These are phyloP conservation scores for Starmerella stigmatis DNA, from an alignment of 805 yeast genomes.

Conservation along the genomic window DNA sequence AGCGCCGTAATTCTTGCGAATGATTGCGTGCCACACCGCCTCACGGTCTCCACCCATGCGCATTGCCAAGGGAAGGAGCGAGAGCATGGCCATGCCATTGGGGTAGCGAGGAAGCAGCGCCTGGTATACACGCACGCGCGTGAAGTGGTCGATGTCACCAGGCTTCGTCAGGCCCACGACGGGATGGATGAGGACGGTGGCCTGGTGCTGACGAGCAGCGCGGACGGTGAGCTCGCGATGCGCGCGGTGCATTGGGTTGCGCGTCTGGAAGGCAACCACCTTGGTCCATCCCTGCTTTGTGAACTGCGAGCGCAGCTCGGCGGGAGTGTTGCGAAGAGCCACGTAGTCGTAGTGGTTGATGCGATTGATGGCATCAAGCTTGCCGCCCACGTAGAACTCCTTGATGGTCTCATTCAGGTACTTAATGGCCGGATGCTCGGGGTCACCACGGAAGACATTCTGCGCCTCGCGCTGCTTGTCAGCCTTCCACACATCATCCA, in stretches of 20 bases:
- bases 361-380: constrained; percentile 67
- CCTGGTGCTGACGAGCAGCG: constrained; percentile 88
- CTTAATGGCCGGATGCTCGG: constrained; percentile 86
- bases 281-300: constrained; percentile 69
- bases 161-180: constrained; percentile 96
- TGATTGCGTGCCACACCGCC: constrained; percentile 96
- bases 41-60: constrained; percentile 99
- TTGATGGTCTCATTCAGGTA: constrained; percentile 66
- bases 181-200: constrained; percentile 84
- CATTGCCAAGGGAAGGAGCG: constrained; percentile 90
- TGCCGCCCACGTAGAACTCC: constrained; percentile 81
- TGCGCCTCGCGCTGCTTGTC: constrained; percentile 70
- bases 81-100: constrained; percentile 80
- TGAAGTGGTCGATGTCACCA: constrained; percentile 95
- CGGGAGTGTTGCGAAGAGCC: constrained; percentile 78
- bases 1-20: constrained; percentile 92
- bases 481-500: constrained; percentile 71
- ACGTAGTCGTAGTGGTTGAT: constrained; percentile 88
- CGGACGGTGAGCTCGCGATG: constrained; percentile 92
- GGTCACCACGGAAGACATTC: constrained; percentile 88
- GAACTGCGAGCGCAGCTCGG: constrained; percentile 80
- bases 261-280: constrained; percentile 93
- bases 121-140: constrained; percentile 90
- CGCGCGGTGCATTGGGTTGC: constrained; percentile 98
- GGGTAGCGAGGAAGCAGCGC: constrained; percentile 89